Conservation (phyloP, 140 eudicot genomes). For the Stevia rebaudiana region DNA sequence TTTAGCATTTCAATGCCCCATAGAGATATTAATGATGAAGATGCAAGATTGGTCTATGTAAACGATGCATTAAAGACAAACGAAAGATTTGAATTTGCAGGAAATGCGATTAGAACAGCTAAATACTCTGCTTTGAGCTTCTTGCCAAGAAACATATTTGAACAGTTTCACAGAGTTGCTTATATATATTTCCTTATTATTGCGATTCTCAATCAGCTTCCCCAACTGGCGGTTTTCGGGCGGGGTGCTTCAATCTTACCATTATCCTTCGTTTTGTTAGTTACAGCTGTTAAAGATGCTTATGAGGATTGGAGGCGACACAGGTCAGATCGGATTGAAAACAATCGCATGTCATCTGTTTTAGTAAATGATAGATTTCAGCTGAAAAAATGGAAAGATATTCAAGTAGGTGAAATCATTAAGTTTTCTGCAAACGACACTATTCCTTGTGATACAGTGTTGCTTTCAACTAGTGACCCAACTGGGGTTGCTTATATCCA, state of each 20-base stretch:
- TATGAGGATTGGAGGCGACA: conserved; percentile 93
- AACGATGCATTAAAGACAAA: conserved; percentile 72
- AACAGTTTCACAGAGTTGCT: conserved; percentile 95
- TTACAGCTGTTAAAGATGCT: conserved; percentile 88
- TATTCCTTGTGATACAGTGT: conserved; percentile 87
- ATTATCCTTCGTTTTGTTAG: conserved; percentile 67
- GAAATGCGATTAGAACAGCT: conserved; percentile 74
- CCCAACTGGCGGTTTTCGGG: conserved; percentile 93
- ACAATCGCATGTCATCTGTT: conserved; percentile 59
- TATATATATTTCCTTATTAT: conserved; percentile 81
- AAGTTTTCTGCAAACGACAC: conserved; percentile 66
- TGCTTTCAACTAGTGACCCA: conserved; percentile 85
- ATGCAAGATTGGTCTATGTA: conserved; percentile 62
- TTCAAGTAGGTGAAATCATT: conserved; percentile 78
- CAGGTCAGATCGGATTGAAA: conserved; percentile 69
- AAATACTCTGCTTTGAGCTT: conserved; percentile 74
- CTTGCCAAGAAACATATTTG: conserved; percentile 88
- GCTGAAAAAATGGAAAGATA: conserved; percentile 71
- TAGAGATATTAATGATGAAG: conserved; percentile 74
- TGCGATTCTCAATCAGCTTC: conserved; percentile 86
- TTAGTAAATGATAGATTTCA: conserved; percentile 50
- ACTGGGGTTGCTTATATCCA: conserved; percentile 94
- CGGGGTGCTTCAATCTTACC: conserved; percentile 82
- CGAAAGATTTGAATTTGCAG: conserved; percentile 73
- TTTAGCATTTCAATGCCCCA: conserved; percentile 51